Evolutionary conservation across 179 eudicot species (phyloP).

Genomic region (Heliamphora ciliata): DNA sequence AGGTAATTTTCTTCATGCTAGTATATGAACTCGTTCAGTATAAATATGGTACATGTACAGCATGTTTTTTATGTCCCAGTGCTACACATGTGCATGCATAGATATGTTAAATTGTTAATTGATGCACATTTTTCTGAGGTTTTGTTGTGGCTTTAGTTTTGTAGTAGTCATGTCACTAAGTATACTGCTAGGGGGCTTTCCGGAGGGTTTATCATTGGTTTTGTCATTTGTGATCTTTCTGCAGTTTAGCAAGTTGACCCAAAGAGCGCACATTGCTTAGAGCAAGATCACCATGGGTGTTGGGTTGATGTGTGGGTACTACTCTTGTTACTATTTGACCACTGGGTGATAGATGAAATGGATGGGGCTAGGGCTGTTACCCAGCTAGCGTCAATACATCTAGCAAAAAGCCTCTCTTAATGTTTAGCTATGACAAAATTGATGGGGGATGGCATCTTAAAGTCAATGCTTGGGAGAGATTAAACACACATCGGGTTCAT

Average conservation of each 20-base stretch:
- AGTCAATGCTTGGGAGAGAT: not conserved
- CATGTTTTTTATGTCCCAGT: not conserved
- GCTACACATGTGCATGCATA: not conserved
- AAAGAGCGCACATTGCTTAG: not conserved
- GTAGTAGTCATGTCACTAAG: not conserved
- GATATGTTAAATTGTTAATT: not conserved
- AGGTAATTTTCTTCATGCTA: conserved; percentile 35
- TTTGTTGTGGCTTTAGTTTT: not conserved
- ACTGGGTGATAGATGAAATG: not conserved
- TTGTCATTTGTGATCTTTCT: not conserved
- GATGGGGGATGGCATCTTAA: not conserved
- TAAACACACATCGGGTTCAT: not conserved
- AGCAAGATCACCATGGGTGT: not conserved
- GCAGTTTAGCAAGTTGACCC: not conserved
- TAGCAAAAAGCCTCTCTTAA: not conserved
- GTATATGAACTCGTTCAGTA: not conserved
- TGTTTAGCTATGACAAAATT: not conserved
- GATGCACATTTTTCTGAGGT: not conserved
- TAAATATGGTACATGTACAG: not conserved
- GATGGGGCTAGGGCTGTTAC: not conserved
- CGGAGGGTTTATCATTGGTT: not conserved
- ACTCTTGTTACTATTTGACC: not conserved
- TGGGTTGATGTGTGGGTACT: not conserved
- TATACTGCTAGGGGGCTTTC: not conserved
- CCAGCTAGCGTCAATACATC: not conserved